Conservation (phyloP, 345 rosid genomes). For the Camelina neglecta region DNA sequence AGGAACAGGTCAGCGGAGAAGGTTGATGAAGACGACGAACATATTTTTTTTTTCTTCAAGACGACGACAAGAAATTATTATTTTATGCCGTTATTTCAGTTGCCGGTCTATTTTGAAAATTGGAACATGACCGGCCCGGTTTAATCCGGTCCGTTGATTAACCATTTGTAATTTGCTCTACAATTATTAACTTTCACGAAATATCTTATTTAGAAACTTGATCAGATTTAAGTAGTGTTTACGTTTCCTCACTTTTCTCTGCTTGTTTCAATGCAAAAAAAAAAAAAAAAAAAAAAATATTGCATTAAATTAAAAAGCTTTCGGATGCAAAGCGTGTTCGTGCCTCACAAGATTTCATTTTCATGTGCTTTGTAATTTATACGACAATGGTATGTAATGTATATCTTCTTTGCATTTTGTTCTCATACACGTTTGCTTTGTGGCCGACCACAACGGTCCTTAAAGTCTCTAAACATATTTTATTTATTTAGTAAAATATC, state of each 20-base stretch:
- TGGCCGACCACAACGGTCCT: slow-evolving; percentile 42
- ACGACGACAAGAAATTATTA: slow-evolving; percentile 8
- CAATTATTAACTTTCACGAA: background rate
- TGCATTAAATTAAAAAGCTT: slow-evolving; percentile 17
- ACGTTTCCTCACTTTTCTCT: slow-evolving; percentile 21
- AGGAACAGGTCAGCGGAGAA: slow-evolving; percentile 37
- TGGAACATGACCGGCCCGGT: slow-evolving; percentile 23
- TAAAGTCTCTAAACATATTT: background rate
- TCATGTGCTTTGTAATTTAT: slow-evolving; percentile 3
- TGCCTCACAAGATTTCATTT: slow-evolving; percentile 32
- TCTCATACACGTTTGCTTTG: slow-evolving; percentile 41
- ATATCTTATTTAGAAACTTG: background rate
- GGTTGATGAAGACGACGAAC: background rate
- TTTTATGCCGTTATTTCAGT: slow-evolving; percentile 43
- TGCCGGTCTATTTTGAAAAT: slow-evolving; percentile 9
- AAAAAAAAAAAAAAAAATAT: too few relatives aligned
- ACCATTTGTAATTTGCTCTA: background rate
- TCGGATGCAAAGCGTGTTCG: slow-evolving; percentile 43
- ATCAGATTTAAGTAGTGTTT: background rate
- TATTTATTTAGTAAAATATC: background rate
- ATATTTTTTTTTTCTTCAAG: background rate
- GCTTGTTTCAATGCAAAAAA: slow-evolving; percentile 6
- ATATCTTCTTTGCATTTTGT: slow-evolving; percentile 26
- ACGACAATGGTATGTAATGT: background rate
- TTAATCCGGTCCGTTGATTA: background rate